Evolutionary conservation across 2,329 filamentous ascomycete species (phyloP), one percentile per base, ranked within the genome.

Genomic region (Macrophomina tecta): DNA sequence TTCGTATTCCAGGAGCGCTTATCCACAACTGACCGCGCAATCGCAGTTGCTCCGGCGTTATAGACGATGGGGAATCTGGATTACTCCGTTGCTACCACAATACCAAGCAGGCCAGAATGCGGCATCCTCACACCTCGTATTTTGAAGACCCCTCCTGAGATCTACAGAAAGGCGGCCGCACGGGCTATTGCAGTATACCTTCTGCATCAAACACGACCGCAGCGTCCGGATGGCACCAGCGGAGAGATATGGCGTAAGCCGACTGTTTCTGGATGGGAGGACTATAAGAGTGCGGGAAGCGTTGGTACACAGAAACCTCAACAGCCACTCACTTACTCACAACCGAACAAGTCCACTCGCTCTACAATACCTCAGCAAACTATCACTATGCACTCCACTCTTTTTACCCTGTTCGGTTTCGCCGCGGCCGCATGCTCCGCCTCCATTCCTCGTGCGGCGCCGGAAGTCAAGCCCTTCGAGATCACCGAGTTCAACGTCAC

Each of bases 321-420:
- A 53, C 51, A 38, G 30, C 18, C 3, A 36, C 51, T 11, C 7
- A 16, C 12, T 8, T 4, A 4, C 42, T 14, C 42, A 14, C 42
- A 9, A 38, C 36, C 23, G 23, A 9, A 40, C 49, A 52, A 51
- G 12, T 36, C 7, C 51, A 53, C 32, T 56, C 53, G 53, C 8
- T 56, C 36, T 14, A 6, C 51, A 53, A 11, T 7, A 6, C 18
- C 32, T 2, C 5, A 6, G 23, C 51, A 28, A 14, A 49, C 16
- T 1, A 28, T 28, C 53, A 56, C 40, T 6, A 56, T 56, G 34
- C 53, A 56, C 4, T 42, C 36, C 36, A 12, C 53, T 28, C 34
- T 56, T 28, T 56, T 56, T 36, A 7, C 36, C n/a, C 36, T 56
- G 34, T 30, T 42, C 53, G 36, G 53, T 14, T 42, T 56, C 53